Conservation (phyloP, 805 yeast species). For the Pichia manshurica region DNA sequence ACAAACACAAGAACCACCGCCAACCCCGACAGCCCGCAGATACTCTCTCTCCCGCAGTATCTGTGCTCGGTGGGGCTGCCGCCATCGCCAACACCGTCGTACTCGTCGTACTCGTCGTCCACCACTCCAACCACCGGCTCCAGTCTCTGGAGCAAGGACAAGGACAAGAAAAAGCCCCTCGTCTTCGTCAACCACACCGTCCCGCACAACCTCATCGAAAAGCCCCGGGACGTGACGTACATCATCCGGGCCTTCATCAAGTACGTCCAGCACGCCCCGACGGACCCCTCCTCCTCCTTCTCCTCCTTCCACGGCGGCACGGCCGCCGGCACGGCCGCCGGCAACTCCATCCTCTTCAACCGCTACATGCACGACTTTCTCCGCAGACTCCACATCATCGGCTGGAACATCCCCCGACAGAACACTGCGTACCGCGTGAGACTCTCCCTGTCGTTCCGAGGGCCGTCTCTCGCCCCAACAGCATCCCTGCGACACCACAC, state of each 20-base stretch:
- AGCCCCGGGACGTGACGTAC: neutral
- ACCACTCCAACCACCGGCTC: no score
- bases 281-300: neutral
- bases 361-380: neutral
- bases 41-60: no score
- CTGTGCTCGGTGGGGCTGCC: neutral
- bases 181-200: neutral
- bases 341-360: neutral
- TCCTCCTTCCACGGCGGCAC: neutral
- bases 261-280: neutral
- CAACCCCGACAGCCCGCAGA: no score
- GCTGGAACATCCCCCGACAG: neutral
- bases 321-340: neutral
- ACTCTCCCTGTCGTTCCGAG: neutral
- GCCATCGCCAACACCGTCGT: neutral
- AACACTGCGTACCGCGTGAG: neutral
- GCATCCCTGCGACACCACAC: no score
- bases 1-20: no score
- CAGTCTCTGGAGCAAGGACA: no score
- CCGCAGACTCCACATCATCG: neutral
- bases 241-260: constrained; percentile 1
- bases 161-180: no score
- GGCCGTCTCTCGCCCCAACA: neutral
- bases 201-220: neutral
- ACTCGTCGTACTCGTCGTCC: no score